phyloP scores from a whole-genome alignment of 2,329 filamentous ascomycete genomes.

The Ophiostoma quercus region DNA sequence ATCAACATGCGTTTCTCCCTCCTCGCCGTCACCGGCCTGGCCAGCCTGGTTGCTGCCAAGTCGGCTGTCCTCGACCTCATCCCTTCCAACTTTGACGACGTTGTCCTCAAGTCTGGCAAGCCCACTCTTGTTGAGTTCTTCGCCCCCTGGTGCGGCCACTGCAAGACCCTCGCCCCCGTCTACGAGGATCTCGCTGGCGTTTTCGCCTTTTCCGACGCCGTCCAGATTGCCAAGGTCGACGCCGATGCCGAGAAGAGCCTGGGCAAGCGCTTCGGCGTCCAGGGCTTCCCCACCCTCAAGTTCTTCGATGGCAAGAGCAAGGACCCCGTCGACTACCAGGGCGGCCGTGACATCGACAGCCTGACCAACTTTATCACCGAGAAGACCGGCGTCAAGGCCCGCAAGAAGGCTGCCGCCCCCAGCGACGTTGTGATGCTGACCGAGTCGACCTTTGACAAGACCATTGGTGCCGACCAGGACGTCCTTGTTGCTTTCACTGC shows the following conservation, averaged over 20 bases:
- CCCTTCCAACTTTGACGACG: constrained; percentile 83
- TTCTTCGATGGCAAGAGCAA: constrained; percentile 95
- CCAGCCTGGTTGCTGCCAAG: constrained; percentile 55
- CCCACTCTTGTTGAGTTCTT: constrained; percentile 97
- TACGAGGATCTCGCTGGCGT: constrained; percentile 82
- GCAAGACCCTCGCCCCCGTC: constrained; percentile 91
- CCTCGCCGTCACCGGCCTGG: constrained; percentile 53
- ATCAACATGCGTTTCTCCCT: constrained; percentile 55
- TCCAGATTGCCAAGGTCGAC: constrained; percentile 93
- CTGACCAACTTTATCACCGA: constrained; percentile 74
- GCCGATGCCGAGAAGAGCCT: constrained; percentile 82
- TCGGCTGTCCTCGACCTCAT: constrained; percentile 87
- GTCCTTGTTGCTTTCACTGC: constrained; percentile 95
- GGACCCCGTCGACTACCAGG: constrained; percentile 76
- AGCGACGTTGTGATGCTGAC: constrained; percentile 76
- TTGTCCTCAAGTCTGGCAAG: constrained; percentile 87
- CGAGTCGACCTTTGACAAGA: constrained; percentile 70
- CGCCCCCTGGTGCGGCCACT: constrained; percentile 97
- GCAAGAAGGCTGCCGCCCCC: constrained; percentile 66
- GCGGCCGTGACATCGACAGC: constrained; percentile 82
- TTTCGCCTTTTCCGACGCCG: constrained; percentile 66
- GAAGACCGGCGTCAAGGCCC: constrained; percentile 79
- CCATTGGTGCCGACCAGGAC: constrained; percentile 78
- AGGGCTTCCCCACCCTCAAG: constrained; percentile 96
- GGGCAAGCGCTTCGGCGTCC: constrained; percentile 79